Evolutionary conservation across 1,284 basidiomycete species (phyloP).

Genomic region (Moniliophthora roreri): DNA sequence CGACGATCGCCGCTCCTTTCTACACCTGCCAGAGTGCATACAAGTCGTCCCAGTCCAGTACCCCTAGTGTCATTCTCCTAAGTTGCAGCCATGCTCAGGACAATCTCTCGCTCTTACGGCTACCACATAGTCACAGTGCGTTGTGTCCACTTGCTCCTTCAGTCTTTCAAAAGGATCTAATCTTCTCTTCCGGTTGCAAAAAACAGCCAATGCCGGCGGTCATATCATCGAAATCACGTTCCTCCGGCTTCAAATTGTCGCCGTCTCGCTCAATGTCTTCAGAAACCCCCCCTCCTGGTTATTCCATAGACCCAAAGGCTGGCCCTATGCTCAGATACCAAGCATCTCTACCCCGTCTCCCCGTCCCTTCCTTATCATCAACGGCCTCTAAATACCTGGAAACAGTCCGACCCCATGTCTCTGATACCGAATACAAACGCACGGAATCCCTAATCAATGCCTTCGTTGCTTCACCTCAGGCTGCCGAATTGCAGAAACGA

Average conservation of each 20-base stretch:
- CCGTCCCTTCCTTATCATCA: slow-evolving; percentile 80
- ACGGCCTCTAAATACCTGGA: slow-evolving; percentile 88
- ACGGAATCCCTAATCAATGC: slow-evolving; percentile 63
- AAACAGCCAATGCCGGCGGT: background rate
- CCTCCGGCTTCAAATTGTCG: slow-evolving; percentile 13
- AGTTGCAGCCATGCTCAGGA: background rate
- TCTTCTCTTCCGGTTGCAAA: background rate
- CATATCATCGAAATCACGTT: slow-evolving; percentile 13
- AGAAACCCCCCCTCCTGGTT: slow-evolving; percentile 22
- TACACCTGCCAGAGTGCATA: too few species aligned
- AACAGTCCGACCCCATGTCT: slow-evolving; percentile 74
- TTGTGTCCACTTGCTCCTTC: background rate
- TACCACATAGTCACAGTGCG: background rate
- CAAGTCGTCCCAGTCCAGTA: too few species aligned
- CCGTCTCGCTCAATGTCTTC: slow-evolving; percentile 9
- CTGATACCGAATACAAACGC: slow-evolving; percentile 56
- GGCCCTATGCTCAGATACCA: slow-evolving; percentile 82
- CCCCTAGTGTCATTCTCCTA: too few species aligned
- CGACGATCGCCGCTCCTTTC: too few species aligned
- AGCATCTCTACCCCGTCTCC: slow-evolving; percentile 77
- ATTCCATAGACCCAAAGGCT: slow-evolving; percentile 39
- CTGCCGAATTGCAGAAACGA: slow-evolving; percentile 33
- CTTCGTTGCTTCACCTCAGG: slow-evolving; percentile 74
- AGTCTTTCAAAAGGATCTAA: background rate
- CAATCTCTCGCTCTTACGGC: background rate